Evolutionary conservation across 2,329 filamentous ascomycete species (phyloP), one percentile per base, ranked within the genome.

Genomic region (Hirsutella thompsonii): DNA sequence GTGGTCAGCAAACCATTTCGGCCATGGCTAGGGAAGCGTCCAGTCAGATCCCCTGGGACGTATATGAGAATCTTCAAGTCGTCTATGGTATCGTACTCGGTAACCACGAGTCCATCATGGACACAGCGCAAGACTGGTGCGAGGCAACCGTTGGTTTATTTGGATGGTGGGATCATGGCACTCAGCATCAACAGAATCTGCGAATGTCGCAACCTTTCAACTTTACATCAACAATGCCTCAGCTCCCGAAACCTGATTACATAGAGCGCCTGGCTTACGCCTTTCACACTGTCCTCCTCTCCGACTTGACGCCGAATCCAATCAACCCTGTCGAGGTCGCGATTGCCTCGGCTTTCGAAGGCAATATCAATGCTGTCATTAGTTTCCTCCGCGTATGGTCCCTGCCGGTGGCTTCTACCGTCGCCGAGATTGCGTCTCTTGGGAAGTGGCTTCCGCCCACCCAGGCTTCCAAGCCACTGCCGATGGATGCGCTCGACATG

Each of bases 91-190:
- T 94, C 45, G 64, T 93, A 2, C 71, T 92, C 4, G 89, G 90
- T 29, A 76, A 83, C 47, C 70, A 78, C 9, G 74, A 81, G 29
- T 79, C 87, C 18, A 85, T 95, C 40, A 67, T 93, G 45, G 74
- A 79, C 37, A 76, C 79, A 36, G 77, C 88, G 1, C 80, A 90
- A 53, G 89, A 95, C 59, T 96, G 90, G 90, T 79, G 90, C 39
- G 90, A 96, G 64, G 89, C 87, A 0, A 83, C 81, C 0, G 64
- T 95, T 44, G 84, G 81, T 2, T 66, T 96, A 38, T 80, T 89
- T 26, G 80, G 83, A 5, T 96, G 90, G 90, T 94, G 89, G 88
- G 82, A 94, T 55, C 86, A 92, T 45, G 74, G 76, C n/a, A 75
- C 79, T 44, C 58, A 57, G 47, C 67, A 59, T 38, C 61, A 60